phyloP scores from a whole-genome alignment of 1,284 basidiomycete species.

The Schizopora paradoxa region DNA sequence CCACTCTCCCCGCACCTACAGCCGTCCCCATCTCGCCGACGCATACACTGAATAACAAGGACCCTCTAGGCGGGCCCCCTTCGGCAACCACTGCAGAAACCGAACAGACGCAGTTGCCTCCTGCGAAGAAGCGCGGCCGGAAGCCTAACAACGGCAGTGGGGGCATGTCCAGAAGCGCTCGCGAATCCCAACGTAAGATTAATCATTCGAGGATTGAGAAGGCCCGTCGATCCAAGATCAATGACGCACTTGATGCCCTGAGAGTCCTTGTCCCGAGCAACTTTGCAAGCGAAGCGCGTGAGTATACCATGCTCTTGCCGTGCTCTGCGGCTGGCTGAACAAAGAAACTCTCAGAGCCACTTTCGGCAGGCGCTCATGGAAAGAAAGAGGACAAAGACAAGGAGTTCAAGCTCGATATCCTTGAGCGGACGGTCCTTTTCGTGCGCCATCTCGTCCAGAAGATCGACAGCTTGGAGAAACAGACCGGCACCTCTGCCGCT shows the following conservation, averaged over 20 bases:
- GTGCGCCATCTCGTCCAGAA: conserved; percentile 57
- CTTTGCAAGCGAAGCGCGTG: too few relatives aligned
- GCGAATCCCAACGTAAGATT: conserved; percentile 72
- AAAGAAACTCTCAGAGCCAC: too few relatives aligned
- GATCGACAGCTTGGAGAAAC: conserved; percentile 27
- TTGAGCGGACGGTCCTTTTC: conserved; percentile 66
- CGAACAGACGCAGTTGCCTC: conserved; percentile 26
- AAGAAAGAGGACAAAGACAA: conserved; percentile 49
- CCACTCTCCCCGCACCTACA: conserved; percentile 20
- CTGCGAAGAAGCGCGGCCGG: conserved; percentile 53
- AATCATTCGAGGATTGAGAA: conserved; percentile 84
- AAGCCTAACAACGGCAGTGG: conserved; percentile 38
- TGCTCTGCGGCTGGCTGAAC: too few relatives aligned
- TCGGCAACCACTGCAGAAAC: conserved; percentile 22
- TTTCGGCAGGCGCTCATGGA: conserved; percentile 10
- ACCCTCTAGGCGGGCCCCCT: too few relatives aligned
- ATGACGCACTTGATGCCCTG: conserved; percentile 66
- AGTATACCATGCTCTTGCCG: too few relatives aligned
- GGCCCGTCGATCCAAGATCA: conserved; percentile 76
- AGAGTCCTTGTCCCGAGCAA: conserved; percentile 58
- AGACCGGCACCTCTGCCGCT: too few relatives aligned
- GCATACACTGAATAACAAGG: too few relatives aligned
- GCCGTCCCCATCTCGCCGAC: conserved; percentile 12
- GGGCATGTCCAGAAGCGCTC: conserved; percentile 56
- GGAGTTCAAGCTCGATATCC: conserved; percentile 78